phyloP scores from a whole-genome alignment of 2,329 filamentous ascomycete species.

The Ceratocystis eucalypticola region DNA sequence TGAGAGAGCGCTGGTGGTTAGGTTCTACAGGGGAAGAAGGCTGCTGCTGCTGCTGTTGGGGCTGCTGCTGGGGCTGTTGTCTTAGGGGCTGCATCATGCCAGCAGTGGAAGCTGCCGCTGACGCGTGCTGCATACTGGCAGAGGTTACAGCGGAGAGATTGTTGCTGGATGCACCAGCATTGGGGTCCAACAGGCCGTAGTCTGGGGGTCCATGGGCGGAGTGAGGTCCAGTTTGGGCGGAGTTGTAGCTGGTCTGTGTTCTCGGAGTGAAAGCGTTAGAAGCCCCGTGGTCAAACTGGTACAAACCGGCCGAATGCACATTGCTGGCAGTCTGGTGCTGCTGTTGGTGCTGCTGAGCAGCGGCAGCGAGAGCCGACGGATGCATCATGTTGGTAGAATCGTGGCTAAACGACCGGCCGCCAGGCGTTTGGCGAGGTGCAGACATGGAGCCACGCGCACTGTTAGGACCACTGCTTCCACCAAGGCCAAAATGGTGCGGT shows the following conservation, averaged over 20 bases:
- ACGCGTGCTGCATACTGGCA: background rate
- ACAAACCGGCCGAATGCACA: background rate
- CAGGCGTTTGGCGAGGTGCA: slow-evolving; percentile 10
- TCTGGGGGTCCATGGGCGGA: background rate
- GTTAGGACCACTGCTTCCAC: background rate
- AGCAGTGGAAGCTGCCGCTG: background rate
- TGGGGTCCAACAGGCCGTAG: slow-evolving; percentile 3
- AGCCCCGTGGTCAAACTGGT: background rate
- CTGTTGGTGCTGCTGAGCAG: slow-evolving; percentile 8
- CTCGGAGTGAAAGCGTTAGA: slow-evolving; percentile 12
- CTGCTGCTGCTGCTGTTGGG: slow-evolving; percentile 1
- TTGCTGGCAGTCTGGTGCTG: background rate
- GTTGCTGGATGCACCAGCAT: background rate
- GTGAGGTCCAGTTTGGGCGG: background rate
- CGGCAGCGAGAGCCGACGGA: background rate
- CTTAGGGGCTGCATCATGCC: background rate
- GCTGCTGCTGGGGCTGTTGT: slow-evolving; percentile 2
- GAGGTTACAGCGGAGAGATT: background rate
- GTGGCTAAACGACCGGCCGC: slow-evolving; percentile 13
- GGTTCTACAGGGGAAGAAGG: slow-evolving; percentile 7
- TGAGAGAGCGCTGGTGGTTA: slow-evolving; percentile 12
- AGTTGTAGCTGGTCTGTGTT: background rate
- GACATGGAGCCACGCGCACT: slow-evolving; percentile 7
- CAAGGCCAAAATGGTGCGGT: slow-evolving; percentile 8
- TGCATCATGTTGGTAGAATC: slow-evolving; percentile 13